These are phyloP conservation scores for Botrytis cinerea DNA, from an alignment of 2,329 filamentous ascomycete genomes.

Conservation along the genomic window DNA sequence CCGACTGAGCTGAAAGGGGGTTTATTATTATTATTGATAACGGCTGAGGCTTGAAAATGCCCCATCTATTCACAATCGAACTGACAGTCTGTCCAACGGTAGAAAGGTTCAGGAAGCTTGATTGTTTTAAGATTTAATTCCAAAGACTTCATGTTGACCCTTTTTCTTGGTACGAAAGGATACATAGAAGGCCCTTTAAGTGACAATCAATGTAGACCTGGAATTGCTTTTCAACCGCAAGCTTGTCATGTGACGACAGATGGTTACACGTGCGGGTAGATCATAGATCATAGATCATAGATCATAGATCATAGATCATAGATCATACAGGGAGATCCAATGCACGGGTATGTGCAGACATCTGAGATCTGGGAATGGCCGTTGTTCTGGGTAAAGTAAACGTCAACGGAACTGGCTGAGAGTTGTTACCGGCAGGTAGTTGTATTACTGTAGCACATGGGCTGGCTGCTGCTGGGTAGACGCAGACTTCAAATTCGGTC, in stretches of 20 bases:
- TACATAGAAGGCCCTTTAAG: not conserved
- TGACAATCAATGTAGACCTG: not conserved
- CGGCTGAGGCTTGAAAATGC: not conserved
- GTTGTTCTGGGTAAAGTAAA: slow-evolving; percentile 15
- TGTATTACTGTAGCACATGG: not conserved
- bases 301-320: not conserved
- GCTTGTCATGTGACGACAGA: not conserved
- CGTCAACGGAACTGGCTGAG: not conserved
- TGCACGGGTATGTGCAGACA: slow-evolving; percentile 16
- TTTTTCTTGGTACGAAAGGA: not conserved
- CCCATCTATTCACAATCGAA: not conserved
- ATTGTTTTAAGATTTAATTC: not conserved
- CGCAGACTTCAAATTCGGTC: not conserved
- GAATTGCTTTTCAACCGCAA: not conserved
- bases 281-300: not conserved
- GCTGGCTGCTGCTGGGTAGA: not conserved
- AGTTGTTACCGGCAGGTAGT: not conserved
- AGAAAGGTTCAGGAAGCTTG: not conserved
- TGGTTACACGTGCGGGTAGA: not conserved
- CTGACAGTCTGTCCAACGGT: not conserved
- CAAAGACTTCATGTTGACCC: not conserved
- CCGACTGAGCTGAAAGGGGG: not conserved
- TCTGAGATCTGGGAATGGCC: slow-evolving; percentile 11
- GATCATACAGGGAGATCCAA: slow-evolving; percentile 7
- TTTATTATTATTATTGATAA: not conserved